Base-by-base conservation (phyloP, 148 eudicot species). In the Polygonum aviculare region DNA sequence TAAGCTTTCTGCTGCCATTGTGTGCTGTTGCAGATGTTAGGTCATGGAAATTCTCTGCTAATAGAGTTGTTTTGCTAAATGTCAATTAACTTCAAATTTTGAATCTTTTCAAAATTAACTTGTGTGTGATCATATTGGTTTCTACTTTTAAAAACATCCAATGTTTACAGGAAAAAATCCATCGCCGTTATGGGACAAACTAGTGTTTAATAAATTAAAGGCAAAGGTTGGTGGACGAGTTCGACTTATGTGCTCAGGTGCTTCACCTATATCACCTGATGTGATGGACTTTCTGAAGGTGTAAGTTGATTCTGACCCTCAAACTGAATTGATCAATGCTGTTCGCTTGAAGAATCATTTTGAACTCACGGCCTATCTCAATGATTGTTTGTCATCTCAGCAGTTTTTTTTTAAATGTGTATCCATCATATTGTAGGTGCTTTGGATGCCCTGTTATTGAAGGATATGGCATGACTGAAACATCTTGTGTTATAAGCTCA, bases 401-500 rank as follows among this genome's bases (percentile, higher is more conserved):
- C 1, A 33, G 38, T 14, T 2, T 21, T 67, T 67, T 21, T 1
- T 67, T 67, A 14, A 3, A 67, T 67, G 39, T 67, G 6, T 67
- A 16, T 36, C 36, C 21, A 36, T 72, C 75, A 44, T 54, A 7
- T 15, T 76, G 31, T 81, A 94, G 98, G 83, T 94, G 98, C 84
- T 90, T 94, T 84, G 98, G 98, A 57, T 91, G 97, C 82, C 86
- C 49, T 74, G 93, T 94, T 33, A 31, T 85, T 57, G 98, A 94
- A 91, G 98, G 97, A 77, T 94, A 94, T 81, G 98, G 98, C 45
- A 94, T 94, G 98, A 94, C 98, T 47, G 98, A 94, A 88, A 88
- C 93, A n/a, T 90, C 98, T 38, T 94, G 98, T 84, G 93, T 89
- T 72, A 88, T 94, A 77, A 90, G 85, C 86, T 79, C 92, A 74